Base-by-base conservation (phyloP, 2,329 filamentous ascomycete genomes). In the Colletotrichum paranaense region DNA sequence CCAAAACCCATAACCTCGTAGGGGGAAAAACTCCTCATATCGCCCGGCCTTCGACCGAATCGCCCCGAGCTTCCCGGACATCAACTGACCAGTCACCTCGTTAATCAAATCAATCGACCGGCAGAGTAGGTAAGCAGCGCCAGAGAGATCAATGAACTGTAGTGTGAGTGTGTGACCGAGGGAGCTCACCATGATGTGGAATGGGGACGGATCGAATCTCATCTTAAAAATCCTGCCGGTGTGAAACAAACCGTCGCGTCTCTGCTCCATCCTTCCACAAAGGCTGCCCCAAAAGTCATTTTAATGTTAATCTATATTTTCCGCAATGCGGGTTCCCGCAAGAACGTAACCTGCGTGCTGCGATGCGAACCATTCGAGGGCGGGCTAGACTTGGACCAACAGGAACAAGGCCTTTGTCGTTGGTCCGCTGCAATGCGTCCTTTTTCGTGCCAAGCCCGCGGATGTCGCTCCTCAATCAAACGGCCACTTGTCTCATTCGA, bases 221-320 rank as follows among this genome's bases (percentile, higher is more conserved):
- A 72, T 73, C 62, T 67, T 72, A 67, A 73, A 70, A 72, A 67
- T 67, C 66, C 66, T 69, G 66, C 55, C 66, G 35, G 59, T 49
- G 59, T 72, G 70, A 72, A 72, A 72, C 70, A 69, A 69, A 64
- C 70, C 59, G 70, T 64, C 70, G 42, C 53, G 42, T 53, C 26
- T 22, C 53, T 30, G 24, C 66, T 64, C 69, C 69, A 64, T 69
- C 69, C 16, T 53, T 26, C 52, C 49, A 30, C 28, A 28, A 19
- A 30, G 38, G 35, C 28, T 28, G 60, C 58, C 58, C 71, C 67
- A 67, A 67, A 72, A 62, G 28, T 67, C 71, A 73, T 73, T 35
- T 67, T 22, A 62, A 62, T 58, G 55, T 67, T 53, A 32, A 72
- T 67, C 11, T 62, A 62, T 62, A 62, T 58, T 58, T 66, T 72